Evolutionary conservation across 257 asterid species (phyloP).

Genomic region (Ilex asprella): DNA sequence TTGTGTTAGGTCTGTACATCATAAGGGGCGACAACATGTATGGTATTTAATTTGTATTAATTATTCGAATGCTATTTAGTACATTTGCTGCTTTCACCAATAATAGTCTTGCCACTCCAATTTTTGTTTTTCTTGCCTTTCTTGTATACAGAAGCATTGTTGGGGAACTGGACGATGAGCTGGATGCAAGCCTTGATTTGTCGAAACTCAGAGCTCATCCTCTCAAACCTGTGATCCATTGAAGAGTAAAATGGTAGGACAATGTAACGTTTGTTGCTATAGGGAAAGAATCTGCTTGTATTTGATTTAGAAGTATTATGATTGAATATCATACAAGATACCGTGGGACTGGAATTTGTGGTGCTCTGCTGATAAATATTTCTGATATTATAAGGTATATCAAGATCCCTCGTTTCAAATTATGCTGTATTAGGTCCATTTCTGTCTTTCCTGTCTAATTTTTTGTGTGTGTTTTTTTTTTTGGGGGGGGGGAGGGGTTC

Average conservation of each 20-base stretch:
- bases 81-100: neutral
- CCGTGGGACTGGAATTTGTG: too few relatives aligned
- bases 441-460: too few relatives aligned
- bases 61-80: neutral
- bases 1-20: conserved; percentile 95
- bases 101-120: neutral
- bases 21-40: conserved; percentile 67
- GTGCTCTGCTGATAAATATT: too few relatives aligned
- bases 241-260: conserved; percentile 19
- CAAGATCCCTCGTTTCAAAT: too few relatives aligned
- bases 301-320: too few relatives aligned
- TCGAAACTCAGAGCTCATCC: conserved; percentile 92
- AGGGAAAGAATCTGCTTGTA: too few relatives aligned
- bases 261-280: conserved; percentile 3
- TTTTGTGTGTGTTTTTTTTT: too few relatives aligned
- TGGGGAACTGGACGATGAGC: conserved; percentile 90
- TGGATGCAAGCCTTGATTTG: conserved; percentile 81
- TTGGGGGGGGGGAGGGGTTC: too few relatives aligned
- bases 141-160: conserved; percentile 62
- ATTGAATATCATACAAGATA: too few relatives aligned
- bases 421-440: too few relatives aligned
- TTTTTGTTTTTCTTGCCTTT: conserved; percentile 3
- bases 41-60: too few relatives aligned
- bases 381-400: too few relatives aligned
- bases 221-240: conserved; percentile 84